phyloP scores from a whole-genome alignment of 495 filamentous ascomycete species.

The Sabuloglossum arenarium region DNA sequence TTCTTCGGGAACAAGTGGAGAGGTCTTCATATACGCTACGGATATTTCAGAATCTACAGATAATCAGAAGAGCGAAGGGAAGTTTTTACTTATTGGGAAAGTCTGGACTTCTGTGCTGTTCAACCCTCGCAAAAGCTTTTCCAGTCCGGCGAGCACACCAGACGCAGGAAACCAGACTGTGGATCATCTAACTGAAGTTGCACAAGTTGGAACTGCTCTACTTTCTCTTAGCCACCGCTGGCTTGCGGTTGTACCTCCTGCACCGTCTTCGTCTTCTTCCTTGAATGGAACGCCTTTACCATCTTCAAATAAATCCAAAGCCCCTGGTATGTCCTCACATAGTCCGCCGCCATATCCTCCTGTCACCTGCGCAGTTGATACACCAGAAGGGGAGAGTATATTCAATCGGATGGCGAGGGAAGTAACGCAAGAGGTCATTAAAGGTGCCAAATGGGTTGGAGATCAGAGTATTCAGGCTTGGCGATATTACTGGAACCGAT shows the following conservation, averaged over 20 bases:
- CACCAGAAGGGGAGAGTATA: constrained; percentile 57
- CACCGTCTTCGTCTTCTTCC: constrained; percentile 44
- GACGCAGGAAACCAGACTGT: constrained; percentile 24
- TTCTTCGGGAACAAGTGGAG: constrained; percentile 62
- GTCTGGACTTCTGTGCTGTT: constrained; percentile 66
- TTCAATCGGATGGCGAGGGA: constrained; percentile 72
- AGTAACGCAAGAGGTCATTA: constrained; percentile 78
- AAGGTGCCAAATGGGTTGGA: constrained; percentile 67
- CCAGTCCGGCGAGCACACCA: constrained; percentile 21
- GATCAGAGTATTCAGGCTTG: constrained; percentile 71
- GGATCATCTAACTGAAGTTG: not conserved
- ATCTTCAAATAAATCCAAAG: constrained; percentile 18
- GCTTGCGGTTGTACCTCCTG: constrained; percentile 67
- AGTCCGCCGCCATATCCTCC: constrained; percentile 57
- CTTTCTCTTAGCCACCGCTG: constrained; percentile 59
- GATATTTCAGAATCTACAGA: not conserved
- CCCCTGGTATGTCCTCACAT: constrained; percentile 45
- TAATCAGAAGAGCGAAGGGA: not conserved
- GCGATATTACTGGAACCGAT: constrained; percentile 73
- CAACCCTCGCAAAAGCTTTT: constrained; percentile 26
- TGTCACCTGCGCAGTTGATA: constrained; percentile 52
- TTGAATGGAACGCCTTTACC: constrained; percentile 30
- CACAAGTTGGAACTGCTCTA: constrained; percentile 24
- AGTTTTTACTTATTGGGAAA: constrained; percentile 41
- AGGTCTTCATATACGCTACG: constrained; percentile 52